phyloP scores from a whole-genome alignment of 2,329 filamentous ascomycete species.

The Monosporascus ibericus region DNA sequence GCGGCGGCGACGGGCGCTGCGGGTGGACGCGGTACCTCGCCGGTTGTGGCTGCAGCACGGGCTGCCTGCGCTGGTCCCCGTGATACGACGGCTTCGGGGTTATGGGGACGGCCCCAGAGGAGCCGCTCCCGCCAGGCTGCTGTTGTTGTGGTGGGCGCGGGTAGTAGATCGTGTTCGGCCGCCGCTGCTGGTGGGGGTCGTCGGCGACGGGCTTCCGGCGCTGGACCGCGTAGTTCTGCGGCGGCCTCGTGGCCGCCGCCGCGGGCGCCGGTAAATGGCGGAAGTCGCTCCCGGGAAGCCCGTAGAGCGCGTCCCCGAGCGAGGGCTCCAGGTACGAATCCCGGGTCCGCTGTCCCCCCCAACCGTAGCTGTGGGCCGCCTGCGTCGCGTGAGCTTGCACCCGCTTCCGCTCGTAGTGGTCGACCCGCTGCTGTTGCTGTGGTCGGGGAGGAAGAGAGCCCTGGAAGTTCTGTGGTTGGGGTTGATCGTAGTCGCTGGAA shows the following conservation, averaged over 20 bases:
- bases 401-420: constrained; percentile 4
- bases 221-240: not conserved
- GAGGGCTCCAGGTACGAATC: constrained; percentile 16
- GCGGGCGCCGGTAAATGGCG: constrained; percentile 10
- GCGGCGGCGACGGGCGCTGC: not conserved
- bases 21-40: not conserved
- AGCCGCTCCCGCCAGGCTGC: not conserved
- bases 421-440: not conserved
- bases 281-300: constrained; percentile 15
- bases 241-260: not conserved
- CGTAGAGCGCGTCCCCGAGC: constrained; percentile 6
- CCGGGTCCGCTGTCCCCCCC: constrained; percentile 4
- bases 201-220: not conserved
- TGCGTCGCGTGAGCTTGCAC: constrained; percentile 9
- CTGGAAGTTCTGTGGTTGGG: constrained; percentile 1
- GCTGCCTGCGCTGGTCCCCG: not conserved
- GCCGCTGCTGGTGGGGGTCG: not conserved
- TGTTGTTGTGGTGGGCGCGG: not conserved
- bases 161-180: not conserved
- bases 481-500: constrained; percentile 6
- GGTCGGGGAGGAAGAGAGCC: not conserved
- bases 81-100: not conserved
- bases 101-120: not conserved
- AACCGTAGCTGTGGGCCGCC: constrained; percentile 16
- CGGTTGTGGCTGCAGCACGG: not conserved